Conservation (phyloP, 177 flowering plant species). For the Telopea speciosissima region DNA sequence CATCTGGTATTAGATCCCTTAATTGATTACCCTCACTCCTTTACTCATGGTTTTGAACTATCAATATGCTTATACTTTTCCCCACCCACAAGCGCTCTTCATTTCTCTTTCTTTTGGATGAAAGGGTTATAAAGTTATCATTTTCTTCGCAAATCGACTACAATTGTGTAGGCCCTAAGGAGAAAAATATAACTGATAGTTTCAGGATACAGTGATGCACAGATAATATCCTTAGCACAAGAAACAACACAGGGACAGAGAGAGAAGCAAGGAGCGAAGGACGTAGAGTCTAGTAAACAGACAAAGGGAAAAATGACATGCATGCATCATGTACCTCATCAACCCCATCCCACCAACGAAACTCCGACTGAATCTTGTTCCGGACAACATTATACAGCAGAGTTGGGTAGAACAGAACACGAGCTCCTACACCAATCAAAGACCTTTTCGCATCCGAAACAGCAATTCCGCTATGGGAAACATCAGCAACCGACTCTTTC, state of each 20-base stretch:
- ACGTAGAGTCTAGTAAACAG: neutral
- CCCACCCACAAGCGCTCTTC: neutral
- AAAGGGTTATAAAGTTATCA: neutral
- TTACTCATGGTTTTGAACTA: too few species aligned
- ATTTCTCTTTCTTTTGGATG: too few species aligned
- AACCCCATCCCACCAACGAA: conserved; percentile 93
- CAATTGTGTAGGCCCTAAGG: neutral
- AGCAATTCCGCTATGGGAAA: conserved; percentile 3
- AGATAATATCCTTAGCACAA: neutral
- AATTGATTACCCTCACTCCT: neutral
- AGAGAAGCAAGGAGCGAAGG: neutral
- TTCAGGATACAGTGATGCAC: neutral
- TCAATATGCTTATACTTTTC: neutral
- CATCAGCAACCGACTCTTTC: conserved; percentile 13
- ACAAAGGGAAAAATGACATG: neutral
- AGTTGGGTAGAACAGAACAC: conserved; percentile 85
- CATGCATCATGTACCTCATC: conserved; percentile 47
- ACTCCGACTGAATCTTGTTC: conserved; percentile 71
- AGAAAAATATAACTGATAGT: neutral
- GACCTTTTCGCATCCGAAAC: conserved; percentile 44
- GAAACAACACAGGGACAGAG: neutral
- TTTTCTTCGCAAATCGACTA: neutral
- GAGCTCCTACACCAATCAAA: conserved; percentile 75
- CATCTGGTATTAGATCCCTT: neutral
- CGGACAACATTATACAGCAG: conserved; percentile 75